These are phyloP conservation scores for Chimonanthus salicifolius DNA, from an alignment of 164 flowering plant genomes.

Conservation along the genomic window DNA sequence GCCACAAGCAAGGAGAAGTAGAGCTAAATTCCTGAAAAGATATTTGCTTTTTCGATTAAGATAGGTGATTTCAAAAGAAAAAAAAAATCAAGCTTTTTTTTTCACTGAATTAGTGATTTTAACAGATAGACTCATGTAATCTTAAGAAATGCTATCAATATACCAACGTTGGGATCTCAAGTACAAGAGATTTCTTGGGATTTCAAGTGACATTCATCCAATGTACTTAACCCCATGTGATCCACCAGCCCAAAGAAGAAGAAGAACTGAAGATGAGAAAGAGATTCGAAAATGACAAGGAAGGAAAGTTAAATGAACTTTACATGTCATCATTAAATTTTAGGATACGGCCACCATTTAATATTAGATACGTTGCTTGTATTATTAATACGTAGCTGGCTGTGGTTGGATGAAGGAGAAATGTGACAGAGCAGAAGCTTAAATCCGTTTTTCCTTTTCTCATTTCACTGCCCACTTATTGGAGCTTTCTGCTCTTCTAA, in stretches of 20 bases:
- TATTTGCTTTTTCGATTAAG: no score
- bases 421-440: not conserved
- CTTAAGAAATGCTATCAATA: no score
- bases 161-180: no score
- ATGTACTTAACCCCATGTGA: no score
- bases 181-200: no score
- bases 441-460: not conserved
- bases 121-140: no score
- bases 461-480: not conserved
- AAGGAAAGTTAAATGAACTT: not conserved
- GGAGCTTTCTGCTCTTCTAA: conserved; percentile 5
- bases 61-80: no score
- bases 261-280: not conserved
- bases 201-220: no score
- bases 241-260: not conserved
- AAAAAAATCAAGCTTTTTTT: no score
- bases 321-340: conserved; percentile 1
- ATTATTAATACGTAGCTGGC: not conserved
- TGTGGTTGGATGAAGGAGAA: not conserved
- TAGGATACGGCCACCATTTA: not conserved
- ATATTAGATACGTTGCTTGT: not conserved
- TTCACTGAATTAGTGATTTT: no score
- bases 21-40: no score
- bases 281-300: not conserved
- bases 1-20: no score